phyloP scores from a whole-genome alignment of 345 rosid genomes.

The Salix suchowensis region DNA sequence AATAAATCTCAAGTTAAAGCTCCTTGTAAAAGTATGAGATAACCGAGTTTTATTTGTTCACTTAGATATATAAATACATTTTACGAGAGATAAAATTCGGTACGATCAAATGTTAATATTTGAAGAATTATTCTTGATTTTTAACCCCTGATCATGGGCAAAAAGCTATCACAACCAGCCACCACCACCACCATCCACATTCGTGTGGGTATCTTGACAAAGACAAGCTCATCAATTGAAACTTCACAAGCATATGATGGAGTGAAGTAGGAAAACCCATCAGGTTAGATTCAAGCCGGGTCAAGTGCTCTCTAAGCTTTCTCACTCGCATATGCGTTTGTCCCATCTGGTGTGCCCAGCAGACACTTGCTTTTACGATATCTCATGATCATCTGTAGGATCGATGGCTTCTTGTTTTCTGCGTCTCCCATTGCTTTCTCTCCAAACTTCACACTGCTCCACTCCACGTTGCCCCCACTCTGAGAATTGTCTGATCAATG shows the following conservation, averaged over 20 bases:
- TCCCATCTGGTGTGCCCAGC: slow-evolving; percentile 17
- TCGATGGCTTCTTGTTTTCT: not conserved
- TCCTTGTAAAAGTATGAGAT: too few relatives aligned
- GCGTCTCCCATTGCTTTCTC: not conserved
- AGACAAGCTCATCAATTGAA: not conserved
- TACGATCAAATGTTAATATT: too few relatives aligned
- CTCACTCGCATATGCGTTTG: slow-evolving; percentile 37
- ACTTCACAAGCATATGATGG: not conserved
- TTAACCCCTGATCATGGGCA: too few relatives aligned
- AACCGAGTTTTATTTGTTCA: accelerated
- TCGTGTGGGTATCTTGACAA: not conserved
- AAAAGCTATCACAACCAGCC: too few relatives aligned
- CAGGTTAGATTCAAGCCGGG: not conserved
- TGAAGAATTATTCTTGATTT: too few relatives aligned
- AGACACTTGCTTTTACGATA: not conserved
- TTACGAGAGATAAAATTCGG: too few relatives aligned
- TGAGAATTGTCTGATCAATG: too few relatives aligned
- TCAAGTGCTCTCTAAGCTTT: slow-evolving; percentile 13
- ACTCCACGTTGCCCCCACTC: too few relatives aligned
- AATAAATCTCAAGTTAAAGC: too few relatives aligned
- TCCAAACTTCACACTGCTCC: too few relatives aligned
- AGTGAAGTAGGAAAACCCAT: not conserved
- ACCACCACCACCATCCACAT: not conserved
- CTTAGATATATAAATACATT: accelerated
- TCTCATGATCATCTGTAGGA: not conserved